Conservation (phyloP, 331 rosid species). For the Acacia pycnantha region DNA sequence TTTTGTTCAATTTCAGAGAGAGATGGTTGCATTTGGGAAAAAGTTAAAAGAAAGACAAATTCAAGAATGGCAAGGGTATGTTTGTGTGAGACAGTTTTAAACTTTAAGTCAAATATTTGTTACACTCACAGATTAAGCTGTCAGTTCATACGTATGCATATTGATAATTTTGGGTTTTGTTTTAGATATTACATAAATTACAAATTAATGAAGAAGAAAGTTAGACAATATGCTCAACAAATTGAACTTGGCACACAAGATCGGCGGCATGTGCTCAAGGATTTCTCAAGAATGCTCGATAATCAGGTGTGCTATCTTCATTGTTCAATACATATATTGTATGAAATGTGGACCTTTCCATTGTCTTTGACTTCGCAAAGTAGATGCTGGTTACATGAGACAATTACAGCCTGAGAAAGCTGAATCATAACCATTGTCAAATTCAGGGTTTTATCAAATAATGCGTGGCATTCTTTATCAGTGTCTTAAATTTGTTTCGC, state of each 20-base stretch:
- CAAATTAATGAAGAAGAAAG: constrained; percentile 85
- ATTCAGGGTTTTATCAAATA: not conserved
- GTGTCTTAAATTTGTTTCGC: constrained; percentile 7
- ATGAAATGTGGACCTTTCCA: not conserved
- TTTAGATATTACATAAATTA: constrained; percentile 84
- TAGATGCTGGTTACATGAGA: not conserved
- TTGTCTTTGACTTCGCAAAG: not conserved
- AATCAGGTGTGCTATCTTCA: constrained; percentile 53
- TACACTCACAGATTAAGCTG: not conserved
- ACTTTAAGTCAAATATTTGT: not conserved
- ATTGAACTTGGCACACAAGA: constrained; percentile 77
- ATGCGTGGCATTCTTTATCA: constrained; percentile 23
- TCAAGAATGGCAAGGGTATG: constrained; percentile 85
- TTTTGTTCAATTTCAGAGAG: constrained; percentile 30
- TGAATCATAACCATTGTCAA: not conserved
- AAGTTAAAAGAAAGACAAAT: constrained; percentile 82
- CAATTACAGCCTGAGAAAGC: not conserved
- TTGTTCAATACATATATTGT: not conserved
- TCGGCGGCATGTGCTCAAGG: constrained; percentile 76
- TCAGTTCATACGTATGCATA: constrained; percentile 16
- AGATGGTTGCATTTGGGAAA: constrained; percentile 93
- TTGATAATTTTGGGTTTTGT: constrained; percentile 14
- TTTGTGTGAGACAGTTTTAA: not conserved
- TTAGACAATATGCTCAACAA: constrained; percentile 73
- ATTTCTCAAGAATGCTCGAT: constrained; percentile 90